Conservation (phyloP, 148 eudicot species). For the Chenopodium quinoa region DNA sequence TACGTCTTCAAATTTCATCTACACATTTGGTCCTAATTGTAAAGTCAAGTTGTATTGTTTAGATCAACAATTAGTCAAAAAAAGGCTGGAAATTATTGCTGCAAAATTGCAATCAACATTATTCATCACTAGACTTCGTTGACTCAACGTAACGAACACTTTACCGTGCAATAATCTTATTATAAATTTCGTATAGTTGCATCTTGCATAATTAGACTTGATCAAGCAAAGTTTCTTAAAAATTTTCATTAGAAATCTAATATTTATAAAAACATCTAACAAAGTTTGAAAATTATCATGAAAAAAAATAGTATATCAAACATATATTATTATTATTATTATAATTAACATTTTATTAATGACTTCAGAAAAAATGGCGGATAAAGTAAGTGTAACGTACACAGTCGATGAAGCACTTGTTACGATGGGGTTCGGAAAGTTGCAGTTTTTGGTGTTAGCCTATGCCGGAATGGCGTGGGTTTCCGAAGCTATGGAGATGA, state of each 20-base stretch:
- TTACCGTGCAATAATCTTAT: background rate
- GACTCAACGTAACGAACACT: background rate
- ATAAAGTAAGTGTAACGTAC: background rate
- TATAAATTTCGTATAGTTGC: too few relatives aligned
- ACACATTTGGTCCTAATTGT: background rate
- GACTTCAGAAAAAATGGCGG: background rate
- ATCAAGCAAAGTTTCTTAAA: too few relatives aligned
- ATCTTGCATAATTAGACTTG: too few relatives aligned
- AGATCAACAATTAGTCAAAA: background rate
- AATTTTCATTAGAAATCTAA: too few relatives aligned
- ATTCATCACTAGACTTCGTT: background rate
- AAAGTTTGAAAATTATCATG: too few relatives aligned
- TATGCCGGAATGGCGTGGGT: constrained; percentile 18
- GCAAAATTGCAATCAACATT: background rate
- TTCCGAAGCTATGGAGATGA: constrained; percentile 18
- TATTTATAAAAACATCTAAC: too few relatives aligned
- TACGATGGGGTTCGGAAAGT: constrained; percentile 1
- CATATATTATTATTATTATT: too few relatives aligned
- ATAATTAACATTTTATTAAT: too few relatives aligned
- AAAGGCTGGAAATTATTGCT: background rate
- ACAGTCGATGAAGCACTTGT: background rate
- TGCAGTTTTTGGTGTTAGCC: background rate
- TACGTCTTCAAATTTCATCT: background rate
- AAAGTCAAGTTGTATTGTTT: too few relatives aligned
- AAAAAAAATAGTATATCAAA: too few relatives aligned